Evolutionary conservation across 257 asterid species (phyloP), one percentile per base, ranked within the genome.

Genomic region (Fraxinus pennsylvanica): DNA sequence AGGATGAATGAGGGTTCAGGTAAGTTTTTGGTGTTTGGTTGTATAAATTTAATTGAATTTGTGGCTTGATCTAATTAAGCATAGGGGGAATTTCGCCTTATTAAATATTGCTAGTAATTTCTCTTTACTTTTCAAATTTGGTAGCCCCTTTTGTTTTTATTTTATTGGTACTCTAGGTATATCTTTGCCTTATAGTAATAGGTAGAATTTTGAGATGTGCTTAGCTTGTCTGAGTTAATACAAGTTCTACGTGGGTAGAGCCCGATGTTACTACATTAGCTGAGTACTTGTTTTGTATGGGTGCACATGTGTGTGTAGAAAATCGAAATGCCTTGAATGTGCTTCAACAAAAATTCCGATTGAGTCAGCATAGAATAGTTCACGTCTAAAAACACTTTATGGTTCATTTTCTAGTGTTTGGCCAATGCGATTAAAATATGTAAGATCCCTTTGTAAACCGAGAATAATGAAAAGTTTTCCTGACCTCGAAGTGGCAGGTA

Each of bases 21-120:
- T n/a, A 3, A 9, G 12, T 21, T n/a, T 54, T 54, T 14, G 63
- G 30, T 57, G 66, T 57, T 7, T 57, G 3, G 10, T 57, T 45
- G 54, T 57, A 29, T 57, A 57, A 57, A 17, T 57, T 59, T 59
- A 19, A 4, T 59, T n/a, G 67, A 59, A 7, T 59, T 59, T 59
- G 67, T 59, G 67, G 67, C 30, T 59, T 21, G 67, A 59, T 59
- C 67, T 59, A n/a, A 59, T n/a, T 21, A 59, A 29, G 67, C 32
- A n/a, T 21, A 2, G 39, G 39, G 39, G 39, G 63, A n/a, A 19
- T 52, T 8, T 59, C 29, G 32, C 17, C 67, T 21, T 59, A 59
- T 1, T 22, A 10, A 59, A 59, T 59, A 61, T 8, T 61, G 68
- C 33, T 25, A 22, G 68, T 61, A 57, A 57, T 57, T 57, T 57